Conservation (phyloP, 2,329 filamentous ascomycete genomes). For the Herpotrichia juniperi region DNA sequence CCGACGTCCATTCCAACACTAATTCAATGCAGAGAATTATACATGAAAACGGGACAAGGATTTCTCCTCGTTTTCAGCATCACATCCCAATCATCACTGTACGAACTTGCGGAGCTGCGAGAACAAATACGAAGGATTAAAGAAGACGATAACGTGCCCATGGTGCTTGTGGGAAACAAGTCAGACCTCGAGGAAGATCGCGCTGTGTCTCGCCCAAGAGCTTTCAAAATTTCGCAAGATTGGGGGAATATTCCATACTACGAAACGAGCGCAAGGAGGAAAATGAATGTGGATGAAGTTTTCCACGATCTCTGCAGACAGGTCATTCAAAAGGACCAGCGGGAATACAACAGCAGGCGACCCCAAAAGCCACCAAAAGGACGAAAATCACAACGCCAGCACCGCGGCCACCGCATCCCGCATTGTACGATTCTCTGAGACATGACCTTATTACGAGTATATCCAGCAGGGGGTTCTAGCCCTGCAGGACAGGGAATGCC, state of each 20-base stretch:
- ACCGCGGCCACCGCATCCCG: constrained; percentile 3
- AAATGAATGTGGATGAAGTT: constrained; percentile 88
- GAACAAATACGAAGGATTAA: constrained; percentile 93
- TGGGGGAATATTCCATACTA: constrained; percentile 91
- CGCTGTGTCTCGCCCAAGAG: constrained; percentile 75
- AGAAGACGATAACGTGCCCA: constrained; percentile 81
- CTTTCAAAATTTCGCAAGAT: constrained; percentile 82
- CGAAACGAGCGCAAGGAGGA: constrained; percentile 81
- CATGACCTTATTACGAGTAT: not conserved
- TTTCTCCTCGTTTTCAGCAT: constrained; percentile 94
- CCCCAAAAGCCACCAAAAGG: constrained; percentile 4
- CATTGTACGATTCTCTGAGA: constrained; percentile 24
- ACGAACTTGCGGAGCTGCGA: constrained; percentile 79
- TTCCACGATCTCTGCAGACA: constrained; percentile 85
- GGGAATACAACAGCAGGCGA: constrained; percentile 23
- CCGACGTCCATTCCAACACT: constrained; percentile 14
- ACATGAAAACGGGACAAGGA: constrained; percentile 93
- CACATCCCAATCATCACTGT: constrained; percentile 81
- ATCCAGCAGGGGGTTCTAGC: constrained; percentile 1
- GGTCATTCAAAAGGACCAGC: constrained; percentile 76
- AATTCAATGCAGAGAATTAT: constrained; percentile 34
- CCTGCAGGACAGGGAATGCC: constrained; percentile 17
- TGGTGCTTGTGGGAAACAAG: constrained; percentile 93
- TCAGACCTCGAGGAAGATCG: constrained; percentile 87
- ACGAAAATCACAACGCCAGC: not conserved